Evolutionary conservation across 2,329 filamentous ascomycete genomes (phyloP).

Genomic region (Aschersonia sp.): DNA sequence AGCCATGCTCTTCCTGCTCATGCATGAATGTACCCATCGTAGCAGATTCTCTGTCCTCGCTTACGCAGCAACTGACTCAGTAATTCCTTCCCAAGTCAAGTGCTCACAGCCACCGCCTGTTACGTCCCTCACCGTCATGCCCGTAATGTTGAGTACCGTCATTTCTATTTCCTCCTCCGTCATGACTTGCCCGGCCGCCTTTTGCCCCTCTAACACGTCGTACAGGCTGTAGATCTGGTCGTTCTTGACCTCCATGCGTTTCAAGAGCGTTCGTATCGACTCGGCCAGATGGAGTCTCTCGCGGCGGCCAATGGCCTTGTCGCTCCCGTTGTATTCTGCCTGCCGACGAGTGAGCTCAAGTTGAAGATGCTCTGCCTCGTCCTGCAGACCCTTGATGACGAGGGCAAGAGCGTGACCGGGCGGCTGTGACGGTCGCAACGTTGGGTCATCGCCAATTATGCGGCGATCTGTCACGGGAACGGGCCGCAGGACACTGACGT

Average conservation of each 20-base stretch:
- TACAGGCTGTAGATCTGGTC: conserved; percentile 73
- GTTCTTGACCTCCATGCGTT: conserved; percentile 55
- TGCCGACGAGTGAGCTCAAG: conserved; percentile 50
- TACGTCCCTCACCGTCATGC: conserved; percentile 27
- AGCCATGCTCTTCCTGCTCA: too few relatives aligned
- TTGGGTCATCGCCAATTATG: conserved; percentile 33
- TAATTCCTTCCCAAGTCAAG: conserved; percentile 26
- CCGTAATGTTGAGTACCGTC: conserved; percentile 43
- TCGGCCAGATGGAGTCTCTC: conserved; percentile 46
- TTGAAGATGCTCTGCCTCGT: conserved; percentile 67
- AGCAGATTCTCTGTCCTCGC: background rate
- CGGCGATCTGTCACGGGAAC: conserved; percentile 51
- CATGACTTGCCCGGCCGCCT: conserved; percentile 48
- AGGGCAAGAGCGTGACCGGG: conserved; percentile 62
- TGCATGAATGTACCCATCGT: too few relatives aligned
- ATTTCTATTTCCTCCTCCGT: conserved; percentile 48
- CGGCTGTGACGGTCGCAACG: conserved; percentile 51
- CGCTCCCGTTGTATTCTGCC: conserved; percentile 47
- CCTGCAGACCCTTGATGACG: conserved; percentile 70
- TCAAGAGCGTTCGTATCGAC: conserved; percentile 46
- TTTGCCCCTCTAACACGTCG: conserved; percentile 73
- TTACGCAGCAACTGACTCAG: conserved; percentile 10
- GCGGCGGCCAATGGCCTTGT: conserved; percentile 51
- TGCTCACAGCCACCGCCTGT: conserved; percentile 20
- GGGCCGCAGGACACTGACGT: conserved; percentile 47